Base-by-base conservation (phyloP, 345 rosid genomes). In the Eucalyptus caleyi region DNA sequence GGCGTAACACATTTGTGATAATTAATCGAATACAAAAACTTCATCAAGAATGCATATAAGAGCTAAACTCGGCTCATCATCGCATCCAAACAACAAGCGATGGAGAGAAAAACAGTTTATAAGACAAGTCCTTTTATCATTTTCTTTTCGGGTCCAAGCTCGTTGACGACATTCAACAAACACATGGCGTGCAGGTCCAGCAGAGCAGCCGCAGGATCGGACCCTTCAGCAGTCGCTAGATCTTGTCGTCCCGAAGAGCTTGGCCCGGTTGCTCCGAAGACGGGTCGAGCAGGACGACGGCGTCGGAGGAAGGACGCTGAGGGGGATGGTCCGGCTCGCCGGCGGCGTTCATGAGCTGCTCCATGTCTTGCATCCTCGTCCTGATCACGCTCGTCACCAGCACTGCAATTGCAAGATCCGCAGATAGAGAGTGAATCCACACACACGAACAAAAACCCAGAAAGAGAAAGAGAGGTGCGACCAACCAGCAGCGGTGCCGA, bases 401-500 rank as follows among this genome's bases (percentile, higher is more conserved):
- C 87, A 96, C 98, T 96, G 92, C 89, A 91, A 90, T 27, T 30
- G 18, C 90, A 44, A 50, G 65, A 59, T 67, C 85, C 85, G 1
- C 9, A 40, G 47, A 40, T 2, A 2, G 47, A 40, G 30, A 40
- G 85, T 40, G 47, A 77, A 40, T 77, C 83, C 2, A 21, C 27
- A 37, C 47, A 6, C 27, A 37, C 30, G 5, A n/a, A 50, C 72
- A 27, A 19, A 32, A 56, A 15, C 51, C 56, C 49, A 69, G 49
- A 88, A 4, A 69, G 47, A 87, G 81, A 65, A 65, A 16, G 86
- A 65, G 83, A 53, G 44, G 16, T 26, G 27, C 34, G 45, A 67
- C 32, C 6, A 88, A 96, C 98, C 93, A 56, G 97, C 97, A 53
- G 98, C 97, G 59, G 97, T 96, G 90, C 96, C 98, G 59, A 96